phyloP scores from a whole-genome alignment of 768 basidiomycete species.

The Pleurotus salmoneostramineus region DNA sequence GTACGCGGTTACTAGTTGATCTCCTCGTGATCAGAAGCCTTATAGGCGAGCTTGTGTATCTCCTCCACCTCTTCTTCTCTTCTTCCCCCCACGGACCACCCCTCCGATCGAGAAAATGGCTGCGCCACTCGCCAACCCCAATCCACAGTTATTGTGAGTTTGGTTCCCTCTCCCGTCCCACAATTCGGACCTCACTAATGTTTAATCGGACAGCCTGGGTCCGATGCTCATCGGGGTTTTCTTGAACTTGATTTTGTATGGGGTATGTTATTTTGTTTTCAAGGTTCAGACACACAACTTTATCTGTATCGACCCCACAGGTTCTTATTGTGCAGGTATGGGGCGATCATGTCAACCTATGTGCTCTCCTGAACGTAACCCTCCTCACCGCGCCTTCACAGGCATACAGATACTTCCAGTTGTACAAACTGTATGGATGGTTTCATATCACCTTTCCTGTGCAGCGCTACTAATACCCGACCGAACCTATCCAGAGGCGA shows the following conservation, averaged over 20 bases:
- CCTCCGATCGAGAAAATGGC: background rate
- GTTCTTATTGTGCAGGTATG: background rate
- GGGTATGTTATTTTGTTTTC: background rate
- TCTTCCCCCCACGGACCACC: no score
- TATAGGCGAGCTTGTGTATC: no score
- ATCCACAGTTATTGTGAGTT: background rate
- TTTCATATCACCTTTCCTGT: background rate
- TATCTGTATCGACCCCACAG: background rate
- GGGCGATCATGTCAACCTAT: background rate
- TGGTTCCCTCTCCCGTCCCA: background rate
- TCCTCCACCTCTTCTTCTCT: no score
- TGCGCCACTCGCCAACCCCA: background rate
- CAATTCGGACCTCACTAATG: background rate
- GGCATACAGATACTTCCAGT: conserved; percentile 4
- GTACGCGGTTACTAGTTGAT: no score
- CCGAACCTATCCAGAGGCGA: background rate
- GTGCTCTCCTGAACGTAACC: background rate
- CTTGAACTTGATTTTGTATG: background rate
- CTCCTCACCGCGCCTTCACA: background rate
- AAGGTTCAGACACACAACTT: background rate
- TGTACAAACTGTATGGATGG: conserved; percentile 2
- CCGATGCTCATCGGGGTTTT: conserved; percentile 1
- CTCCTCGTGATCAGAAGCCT: no score
- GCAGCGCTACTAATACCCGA: background rate
- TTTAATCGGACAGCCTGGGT: background rate